These are phyloP conservation scores for Sanghuangporus sanghuang DNA, from an alignment of 1,284 basidiomycete species.

Conservation along the genomic window DNA sequence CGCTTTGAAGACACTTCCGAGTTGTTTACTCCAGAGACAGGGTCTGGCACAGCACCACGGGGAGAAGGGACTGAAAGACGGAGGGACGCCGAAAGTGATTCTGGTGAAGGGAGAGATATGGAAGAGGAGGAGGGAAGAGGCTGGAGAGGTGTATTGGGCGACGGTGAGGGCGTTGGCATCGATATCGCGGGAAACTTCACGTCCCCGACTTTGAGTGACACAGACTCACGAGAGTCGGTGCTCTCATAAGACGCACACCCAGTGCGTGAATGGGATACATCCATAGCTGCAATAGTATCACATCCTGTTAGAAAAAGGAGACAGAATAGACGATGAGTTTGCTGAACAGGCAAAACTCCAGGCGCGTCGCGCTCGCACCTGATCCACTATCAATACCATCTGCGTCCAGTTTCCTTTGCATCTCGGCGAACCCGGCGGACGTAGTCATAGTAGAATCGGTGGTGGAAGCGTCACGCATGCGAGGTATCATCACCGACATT, in stretches of 20 bases:
- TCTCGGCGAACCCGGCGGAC: neutral
- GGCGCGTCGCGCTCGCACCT: too few relatives aligned
- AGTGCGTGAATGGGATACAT: too few relatives aligned
- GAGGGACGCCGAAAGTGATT: conserved; percentile 23
- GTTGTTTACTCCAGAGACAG: neutral
- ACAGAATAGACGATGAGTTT: too few relatives aligned
- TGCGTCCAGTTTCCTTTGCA: too few relatives aligned
- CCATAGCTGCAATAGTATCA: too few relatives aligned
- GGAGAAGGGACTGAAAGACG: neutral
- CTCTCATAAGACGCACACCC: too few relatives aligned
- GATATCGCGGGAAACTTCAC: neutral
- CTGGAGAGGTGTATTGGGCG: neutral
- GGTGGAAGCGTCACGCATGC: neutral
- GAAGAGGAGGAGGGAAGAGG: neutral
- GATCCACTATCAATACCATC: too few relatives aligned
- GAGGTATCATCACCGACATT: neutral
- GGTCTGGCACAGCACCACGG: neutral
- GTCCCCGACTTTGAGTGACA: neutral
- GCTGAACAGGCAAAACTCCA: too few relatives aligned
- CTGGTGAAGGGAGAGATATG: conserved; percentile 26
- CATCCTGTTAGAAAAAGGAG: too few relatives aligned
- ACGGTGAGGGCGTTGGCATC: neutral
- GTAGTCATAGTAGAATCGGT: neutral
- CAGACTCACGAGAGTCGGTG: neutral
- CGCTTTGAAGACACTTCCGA: neutral